Evolutionary conservation across 164 flowering plant species (phyloP).

Genomic region (Protea cynaroides): DNA sequence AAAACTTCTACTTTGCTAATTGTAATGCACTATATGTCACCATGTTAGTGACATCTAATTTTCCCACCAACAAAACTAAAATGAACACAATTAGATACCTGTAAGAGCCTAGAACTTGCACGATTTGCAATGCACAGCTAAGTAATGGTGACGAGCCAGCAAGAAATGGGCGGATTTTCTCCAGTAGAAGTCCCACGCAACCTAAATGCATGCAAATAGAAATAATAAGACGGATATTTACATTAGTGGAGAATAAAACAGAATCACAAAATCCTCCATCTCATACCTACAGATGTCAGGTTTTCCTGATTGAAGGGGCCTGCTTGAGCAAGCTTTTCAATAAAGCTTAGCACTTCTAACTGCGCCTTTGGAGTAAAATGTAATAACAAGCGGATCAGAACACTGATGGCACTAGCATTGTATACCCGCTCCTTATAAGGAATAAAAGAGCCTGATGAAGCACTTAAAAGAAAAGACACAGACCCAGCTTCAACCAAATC

Average conservation of each 20-base stretch:
- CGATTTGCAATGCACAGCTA: constrained; percentile 67
- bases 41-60: too few relatives aligned
- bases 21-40: too few relatives aligned
- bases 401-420: constrained; percentile 87
- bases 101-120: constrained; percentile 93
- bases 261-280: constrained; percentile 2
- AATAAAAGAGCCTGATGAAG: constrained; percentile 50
- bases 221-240: constrained; percentile 9
- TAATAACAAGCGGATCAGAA: constrained; percentile 71
- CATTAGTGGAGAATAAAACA: neutral
- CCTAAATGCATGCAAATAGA: constrained; percentile 39
- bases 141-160: constrained; percentile 76
- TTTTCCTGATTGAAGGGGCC: constrained; percentile 90
- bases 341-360: constrained; percentile 66
- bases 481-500: constrained; percentile 38
- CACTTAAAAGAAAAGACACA: constrained; percentile 39
- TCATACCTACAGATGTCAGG: constrained; percentile 89
- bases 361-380: constrained; percentile 92
- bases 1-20: too few relatives aligned
- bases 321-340: constrained; percentile 80
- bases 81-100: constrained; percentile 39
- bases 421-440: constrained; percentile 70
- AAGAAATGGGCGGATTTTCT: constrained; percentile 80
- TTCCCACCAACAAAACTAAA: neutral
- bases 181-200: constrained; percentile 89